phyloP scores from a whole-genome alignment of 306 rosid genomes.

The Acacia melanoxylon region DNA sequence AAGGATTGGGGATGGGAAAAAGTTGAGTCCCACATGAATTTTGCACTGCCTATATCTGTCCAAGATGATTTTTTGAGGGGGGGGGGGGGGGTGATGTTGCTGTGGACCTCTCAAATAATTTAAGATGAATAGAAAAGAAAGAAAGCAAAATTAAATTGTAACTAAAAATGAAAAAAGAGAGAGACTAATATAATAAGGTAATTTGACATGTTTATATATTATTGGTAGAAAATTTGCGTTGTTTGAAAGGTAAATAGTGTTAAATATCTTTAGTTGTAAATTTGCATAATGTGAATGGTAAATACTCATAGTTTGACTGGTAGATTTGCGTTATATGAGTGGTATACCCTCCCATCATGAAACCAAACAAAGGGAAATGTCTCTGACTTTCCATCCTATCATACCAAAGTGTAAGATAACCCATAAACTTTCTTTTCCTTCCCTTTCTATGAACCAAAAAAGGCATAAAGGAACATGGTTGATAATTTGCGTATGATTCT shows the following conservation, averaged over 20 bases:
- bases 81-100: not conserved
- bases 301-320: no score
- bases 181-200: not conserved
- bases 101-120: not conserved
- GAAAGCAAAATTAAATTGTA: not conserved
- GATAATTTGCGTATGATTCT: not conserved
- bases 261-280: no score
- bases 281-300: no score
- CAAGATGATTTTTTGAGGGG: not conserved
- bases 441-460: not conserved
- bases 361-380: not conserved
- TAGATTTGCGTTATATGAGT: not conserved
- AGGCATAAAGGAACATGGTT: not conserved
- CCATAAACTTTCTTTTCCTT: not conserved
- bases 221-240: not conserved
- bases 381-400: not conserved
- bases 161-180: not conserved
- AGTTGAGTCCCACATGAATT: not conserved
- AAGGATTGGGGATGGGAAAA: not conserved
- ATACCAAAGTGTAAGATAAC: not conserved
- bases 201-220: not conserved
- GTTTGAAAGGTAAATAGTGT: no score
- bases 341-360: not conserved
- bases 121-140: not conserved
- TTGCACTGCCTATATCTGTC: not conserved